Evolutionary conservation across 352 stramenopile genomes (phyloP), one percentile per base, ranked within the genome.

Genomic region (Aphanomyces invadans): DNA sequence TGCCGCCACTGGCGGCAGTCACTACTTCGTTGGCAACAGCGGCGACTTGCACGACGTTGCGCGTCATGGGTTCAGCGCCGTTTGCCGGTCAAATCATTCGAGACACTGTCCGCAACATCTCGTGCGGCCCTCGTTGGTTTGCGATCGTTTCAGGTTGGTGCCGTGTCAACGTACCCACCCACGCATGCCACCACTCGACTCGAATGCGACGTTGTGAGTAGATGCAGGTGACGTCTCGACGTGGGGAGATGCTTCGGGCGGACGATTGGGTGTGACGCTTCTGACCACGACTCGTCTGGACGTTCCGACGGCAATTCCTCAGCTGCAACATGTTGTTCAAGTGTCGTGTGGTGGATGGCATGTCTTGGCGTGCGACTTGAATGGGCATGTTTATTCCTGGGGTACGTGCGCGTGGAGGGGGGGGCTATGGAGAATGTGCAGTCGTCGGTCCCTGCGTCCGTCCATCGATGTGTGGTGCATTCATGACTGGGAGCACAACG

Each of bases 171-270:
- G n/a, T n/a, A n/a, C n/a, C n/a, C n/a, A n/a, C n/a, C n/a, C n/a
- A n/a, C n/a, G n/a, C n/a, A n/a, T n/a, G 36, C 7, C 7, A 15
- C 36, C 36, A 42, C 36, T 7, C 36, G 7, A 42, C 15, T 42
- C 36, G 15, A 42, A 42, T 42, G 7, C 7, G 36, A 42, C 36
- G 36, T 42, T 42, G 0, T 9, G 23, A 23, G 59, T 67, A 26
- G 81, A 88, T 39, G 79, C 89, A 39, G 86, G 86, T 2, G 75
- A 75, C 26, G 59, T 93, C 62, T 92, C 79, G 71, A 92, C 88
- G 78, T 95, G 82, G 81, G 83, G 86, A 12, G 83, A 92, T 66
- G 76, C 69, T 21, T 84, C 73, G 38, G 80, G 79, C 25, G 72
- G 77, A 0, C 79, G 83, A 19, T 73, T 90, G n/a, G 83, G 80